Evolutionary conservation across 129 eudicot genomes (phyloP), one percentile per base, ranked within the genome.

Genomic region (Silybum marianum): DNA sequence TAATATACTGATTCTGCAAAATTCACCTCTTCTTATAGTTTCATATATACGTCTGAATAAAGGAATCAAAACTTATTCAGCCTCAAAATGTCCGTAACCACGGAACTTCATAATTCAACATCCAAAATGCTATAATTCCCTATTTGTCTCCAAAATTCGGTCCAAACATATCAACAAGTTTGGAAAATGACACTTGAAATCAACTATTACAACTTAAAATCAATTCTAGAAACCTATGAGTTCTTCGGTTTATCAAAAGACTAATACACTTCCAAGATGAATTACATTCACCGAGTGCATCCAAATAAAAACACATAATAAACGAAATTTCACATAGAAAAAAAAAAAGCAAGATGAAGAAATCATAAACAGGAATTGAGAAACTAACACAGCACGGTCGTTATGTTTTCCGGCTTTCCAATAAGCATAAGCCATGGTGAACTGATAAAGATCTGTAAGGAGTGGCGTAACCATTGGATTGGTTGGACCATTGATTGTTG

Each of bases 391-490:
- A 44, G 98, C 98, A 42, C 91, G 94, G 75, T 95, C 98, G 46
- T 89, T 90, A 58, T 95, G 97, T 81, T 95, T 95, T 86, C 91
- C 94, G 71, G 98, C 97, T 95, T 90, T 95, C 98, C 98, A 95
- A 82, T 95, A 95, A 83, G 98, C 98, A 84, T 95, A 95, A 58
- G 97, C 98, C 98, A 95, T 95, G 69, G 98, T 95, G 86, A 88
- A 92, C 89, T 95, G 99, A 79, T 95, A 95, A 76, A 92, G 97
- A 89, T 95, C 99, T 24, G 94, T 92, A 32, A 95, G 88, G 14
- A 95, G 88, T 63, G 98, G 98, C 28, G 97, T 95, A 76, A 92
- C 98, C 98, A 95, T 95, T 44, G 97, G 97, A 90, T 95, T 95
- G 77, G 98, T 95, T 10, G 98, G 98, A 0, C 96, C 91, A 13